These are phyloP conservation scores for Microcyclospora pomicola DNA, from an alignment of 2,329 filamentous ascomycete genomes.

Conservation along the genomic window DNA sequence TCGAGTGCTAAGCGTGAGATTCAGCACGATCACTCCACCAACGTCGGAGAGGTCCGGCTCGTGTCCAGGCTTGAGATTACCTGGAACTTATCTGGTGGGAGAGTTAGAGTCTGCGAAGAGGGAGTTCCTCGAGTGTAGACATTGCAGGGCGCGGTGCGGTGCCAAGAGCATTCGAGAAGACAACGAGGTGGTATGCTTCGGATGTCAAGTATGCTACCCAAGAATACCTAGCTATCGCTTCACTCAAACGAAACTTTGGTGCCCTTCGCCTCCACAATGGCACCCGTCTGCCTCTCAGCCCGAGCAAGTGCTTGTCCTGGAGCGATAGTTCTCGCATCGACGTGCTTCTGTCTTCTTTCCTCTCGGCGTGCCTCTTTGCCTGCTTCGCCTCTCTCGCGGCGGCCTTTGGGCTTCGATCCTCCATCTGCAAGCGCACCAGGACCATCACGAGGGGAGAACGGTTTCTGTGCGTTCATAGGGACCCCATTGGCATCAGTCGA, in stretches of 20 bases:
- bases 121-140: no score
- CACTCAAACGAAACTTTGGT: slow-evolving; percentile 74
- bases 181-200: no score
- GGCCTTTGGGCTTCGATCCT: not conserved
- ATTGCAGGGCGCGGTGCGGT: no score
- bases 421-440: not conserved
- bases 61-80: no score
- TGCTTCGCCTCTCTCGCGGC: slow-evolving; percentile 6
- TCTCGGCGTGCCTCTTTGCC: slow-evolving; percentile 19
- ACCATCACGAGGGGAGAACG: not conserved
- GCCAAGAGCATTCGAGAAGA: no score
- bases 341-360: slow-evolving; percentile 22
- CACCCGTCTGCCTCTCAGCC: slow-evolving; percentile 55
- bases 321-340: slow-evolving; percentile 31
- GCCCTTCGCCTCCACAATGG: slow-evolving; percentile 63
- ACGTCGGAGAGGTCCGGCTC: no score
- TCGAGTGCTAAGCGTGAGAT: no score
- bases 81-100: no score
- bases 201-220: no score
- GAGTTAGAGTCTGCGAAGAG: no score
- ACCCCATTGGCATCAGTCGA: slow-evolving; percentile 10
- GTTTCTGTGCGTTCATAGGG: slow-evolving; percentile 4
- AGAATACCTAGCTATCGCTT: slow-evolving; percentile 1
- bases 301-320: slow-evolving; percentile 31
- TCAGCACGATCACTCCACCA: no score